Base-by-base conservation (phyloP, 192 early-diverging fungal species). In the Backusella psychrophila region DNA sequence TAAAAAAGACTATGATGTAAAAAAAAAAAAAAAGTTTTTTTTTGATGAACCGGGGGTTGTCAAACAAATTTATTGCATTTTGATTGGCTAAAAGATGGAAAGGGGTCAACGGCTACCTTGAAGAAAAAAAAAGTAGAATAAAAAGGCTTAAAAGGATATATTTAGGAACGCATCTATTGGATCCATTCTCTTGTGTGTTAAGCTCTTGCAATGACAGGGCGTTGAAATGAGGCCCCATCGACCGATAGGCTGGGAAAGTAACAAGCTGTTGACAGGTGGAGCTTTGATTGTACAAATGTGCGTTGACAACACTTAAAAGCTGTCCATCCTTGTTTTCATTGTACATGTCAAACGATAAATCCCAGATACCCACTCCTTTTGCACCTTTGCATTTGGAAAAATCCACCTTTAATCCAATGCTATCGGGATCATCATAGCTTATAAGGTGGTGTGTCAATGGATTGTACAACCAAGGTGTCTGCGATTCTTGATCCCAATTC, bases 401-500 rank as follows among this genome's bases (percentile, higher is more conserved):
- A 65, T 87, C 75, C 0, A 87, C 84, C 78, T 93, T 93, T 52
- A 82, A 63, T 63, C 72, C 81, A 59, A 94, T 69, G 21, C 89
- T 89, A 29, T 82, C 73, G 35, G 85, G 83, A 59, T 93, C 90
- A 75, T 93, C 91, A 77, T 93, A 94, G 1, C 91, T 90, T 53
- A 94, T 87, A 77, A 90, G 91, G 35, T 83, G 77, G n/a, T 71
- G 84, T 2, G 86, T 91, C 1, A 75, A 71, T 1, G 82, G 80
- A 73, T 92, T 92, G 81, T 87, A 93, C 46, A 95, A 66, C 91
- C 92, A 94, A 11, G 94, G 93, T 0, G 93, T 92, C 23, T 88
- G 80, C 0, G 87, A 87, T 9, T 81, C 83, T 8, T 80, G 29
- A 59, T 94, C 92, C 86, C 88, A 93, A 59, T 88, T 83, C 14